Evolutionary conservation across 1,284 basidiomycete genomes (phyloP).

Genomic region (Mycena sp.): DNA sequence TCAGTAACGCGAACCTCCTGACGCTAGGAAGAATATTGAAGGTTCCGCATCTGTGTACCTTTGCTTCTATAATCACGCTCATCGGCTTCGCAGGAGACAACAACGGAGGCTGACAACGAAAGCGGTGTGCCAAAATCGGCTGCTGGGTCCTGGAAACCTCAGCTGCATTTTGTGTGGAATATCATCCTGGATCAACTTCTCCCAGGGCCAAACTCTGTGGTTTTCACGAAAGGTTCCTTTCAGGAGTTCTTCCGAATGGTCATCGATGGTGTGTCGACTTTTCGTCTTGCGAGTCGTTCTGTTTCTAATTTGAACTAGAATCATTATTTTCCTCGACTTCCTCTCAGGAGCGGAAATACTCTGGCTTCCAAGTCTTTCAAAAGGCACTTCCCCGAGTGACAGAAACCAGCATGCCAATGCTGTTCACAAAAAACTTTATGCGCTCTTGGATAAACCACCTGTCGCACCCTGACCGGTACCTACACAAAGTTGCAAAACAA

Average conservation of each 20-base stretch:
- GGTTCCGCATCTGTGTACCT: conserved; percentile 51
- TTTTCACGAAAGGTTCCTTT: conserved; percentile 71
- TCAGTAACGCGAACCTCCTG: conserved; percentile 77
- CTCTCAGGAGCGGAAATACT: conserved; percentile 92
- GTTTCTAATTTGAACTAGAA: conserved; percentile 58
- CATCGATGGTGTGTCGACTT: conserved; percentile 80
- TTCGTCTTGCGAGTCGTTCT: neutral
- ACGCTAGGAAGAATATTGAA: conserved; percentile 85
- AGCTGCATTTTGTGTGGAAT: conserved; percentile 94
- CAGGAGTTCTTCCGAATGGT: conserved; percentile 91
- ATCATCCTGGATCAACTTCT: conserved; percentile 83
- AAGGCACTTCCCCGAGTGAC: conserved; percentile 79
- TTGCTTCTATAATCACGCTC: conserved; percentile 9
- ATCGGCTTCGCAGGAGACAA: conserved; percentile 58
- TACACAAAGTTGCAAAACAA: conserved; percentile 89
- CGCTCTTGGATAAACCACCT: conserved; percentile 97
- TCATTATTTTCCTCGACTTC: conserved; percentile 87
- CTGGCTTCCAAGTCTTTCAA: conserved; percentile 95
- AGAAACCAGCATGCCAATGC: conserved; percentile 77
- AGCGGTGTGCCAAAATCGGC: conserved; percentile 55
- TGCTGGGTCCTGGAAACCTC: conserved; percentile 85
- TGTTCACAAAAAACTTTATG: conserved; percentile 97
- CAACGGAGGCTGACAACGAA: conserved; percentile 62
- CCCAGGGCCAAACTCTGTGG: conserved; percentile 50
- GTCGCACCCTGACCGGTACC: conserved; percentile 84